These are phyloP conservation scores for Mallotus nudiflorus DNA, from an alignment of 345 rosid genomes.

Conservation along the genomic window DNA sequence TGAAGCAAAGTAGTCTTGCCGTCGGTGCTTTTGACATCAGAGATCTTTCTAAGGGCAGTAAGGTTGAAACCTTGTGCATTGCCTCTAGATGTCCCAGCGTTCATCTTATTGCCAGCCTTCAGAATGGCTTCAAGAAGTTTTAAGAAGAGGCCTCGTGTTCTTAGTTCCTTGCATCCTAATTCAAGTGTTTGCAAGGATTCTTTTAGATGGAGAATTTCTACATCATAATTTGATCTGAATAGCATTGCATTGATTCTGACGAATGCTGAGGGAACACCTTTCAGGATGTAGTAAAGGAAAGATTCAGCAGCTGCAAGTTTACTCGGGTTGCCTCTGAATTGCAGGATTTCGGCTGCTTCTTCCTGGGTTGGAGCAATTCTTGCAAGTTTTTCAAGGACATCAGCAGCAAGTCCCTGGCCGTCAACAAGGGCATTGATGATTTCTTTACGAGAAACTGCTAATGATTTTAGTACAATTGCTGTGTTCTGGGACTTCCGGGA, in stretches of 20 bases:
- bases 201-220: constrained; percentile 59
- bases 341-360: constrained; percentile 57
- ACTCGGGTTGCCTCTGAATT: constrained; percentile 47
- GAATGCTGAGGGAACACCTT: constrained; percentile 70
- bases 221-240: constrained; percentile 59
- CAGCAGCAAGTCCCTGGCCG: constrained; percentile 51
- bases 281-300: constrained; percentile 60
- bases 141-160: constrained; percentile 64
- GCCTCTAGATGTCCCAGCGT: constrained; percentile 88
- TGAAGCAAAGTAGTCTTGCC: constrained; percentile 82
- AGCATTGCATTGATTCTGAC: constrained; percentile 59
- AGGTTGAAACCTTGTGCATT: constrained; percentile 80
- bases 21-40: constrained; percentile 70
- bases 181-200: constrained; percentile 57
- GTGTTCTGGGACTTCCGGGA: constrained; percentile 57
- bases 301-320: constrained; percentile 73
- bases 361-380: constrained; percentile 69
- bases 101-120: constrained; percentile 85
- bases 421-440: constrained; percentile 47
- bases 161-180: constrained; percentile 60
- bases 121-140: constrained; percentile 84
- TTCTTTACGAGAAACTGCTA: constrained; percentile 40
- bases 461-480: constrained; percentile 57
- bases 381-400: constrained; percentile 66
- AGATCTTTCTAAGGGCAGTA: constrained; percentile 59